These are phyloP conservation scores for Cyathus striatus DNA, from an alignment of 768 basidiomycete genomes.

Conservation along the genomic window DNA sequence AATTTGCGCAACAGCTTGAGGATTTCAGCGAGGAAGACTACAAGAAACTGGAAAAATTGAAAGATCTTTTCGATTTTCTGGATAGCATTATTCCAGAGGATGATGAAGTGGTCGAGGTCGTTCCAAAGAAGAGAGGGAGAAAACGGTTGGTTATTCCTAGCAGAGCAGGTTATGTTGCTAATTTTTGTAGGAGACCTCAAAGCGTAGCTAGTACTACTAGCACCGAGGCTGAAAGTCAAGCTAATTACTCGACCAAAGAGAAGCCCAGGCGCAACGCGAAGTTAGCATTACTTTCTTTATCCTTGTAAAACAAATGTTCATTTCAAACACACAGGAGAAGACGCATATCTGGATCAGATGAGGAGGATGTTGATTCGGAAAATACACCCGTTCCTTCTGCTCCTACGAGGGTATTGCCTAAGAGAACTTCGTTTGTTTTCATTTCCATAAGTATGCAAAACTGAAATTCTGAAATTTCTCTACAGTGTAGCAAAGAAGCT, in stretches of 20 bases:
- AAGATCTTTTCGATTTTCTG: conserved; percentile 63
- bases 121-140: conserved; percentile 37
- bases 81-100: conserved; percentile 68
- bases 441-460: background rate
- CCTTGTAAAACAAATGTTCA: background rate
- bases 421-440: conserved; percentile 50
- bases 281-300: conserved; percentile 20
- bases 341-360: conserved; percentile 49
- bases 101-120: conserved; percentile 40
- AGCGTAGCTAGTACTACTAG: conserved; percentile 48
- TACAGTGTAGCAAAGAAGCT: conserved; percentile 13
- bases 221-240: conserved; percentile 28
- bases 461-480: background rate
- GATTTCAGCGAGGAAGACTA: conserved; percentile 71
- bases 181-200: conserved; percentile 44
- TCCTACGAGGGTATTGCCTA: conserved; percentile 51
- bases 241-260: conserved; percentile 24
- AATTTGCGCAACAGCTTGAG: conserved; percentile 65
- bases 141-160: conserved; percentile 32
- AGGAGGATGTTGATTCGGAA: conserved; percentile 22
- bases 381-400: conserved; percentile 30
- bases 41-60: conserved; percentile 55
- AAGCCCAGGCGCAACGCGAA: conserved; percentile 30
- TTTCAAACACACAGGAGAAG: conserved; percentile 35
- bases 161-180: too few relatives aligned